phyloP scores from a whole-genome alignment of 1,139 yeast genomes.

The Scheffersomyces lignicola region DNA sequence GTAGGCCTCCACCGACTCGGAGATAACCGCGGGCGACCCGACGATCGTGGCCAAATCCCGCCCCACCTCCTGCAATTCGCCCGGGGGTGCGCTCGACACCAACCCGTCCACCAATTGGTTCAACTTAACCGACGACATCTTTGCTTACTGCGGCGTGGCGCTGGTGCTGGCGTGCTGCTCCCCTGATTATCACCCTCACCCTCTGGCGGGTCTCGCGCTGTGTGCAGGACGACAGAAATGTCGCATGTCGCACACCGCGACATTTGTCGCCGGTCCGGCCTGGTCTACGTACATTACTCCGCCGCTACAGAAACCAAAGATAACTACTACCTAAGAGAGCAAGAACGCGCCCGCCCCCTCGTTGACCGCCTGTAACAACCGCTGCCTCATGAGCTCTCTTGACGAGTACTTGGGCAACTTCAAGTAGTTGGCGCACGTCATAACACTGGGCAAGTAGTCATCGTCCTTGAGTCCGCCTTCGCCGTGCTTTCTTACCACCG shows the following conservation, averaged over 20 bases:
- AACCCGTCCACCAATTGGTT: conserved; percentile 32
- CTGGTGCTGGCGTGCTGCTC: too few species aligned
- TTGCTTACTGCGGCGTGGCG: too few species aligned
- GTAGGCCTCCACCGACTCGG: conserved; percentile 29
- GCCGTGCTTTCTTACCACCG: conserved; percentile 80
- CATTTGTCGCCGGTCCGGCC: too few species aligned
- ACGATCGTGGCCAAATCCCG: conserved; percentile 25
- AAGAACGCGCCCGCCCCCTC: conserved; percentile 93
- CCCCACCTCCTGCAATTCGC: conserved; percentile 35
- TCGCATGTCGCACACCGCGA: too few species aligned
- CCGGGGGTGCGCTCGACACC: conserved; percentile 42
- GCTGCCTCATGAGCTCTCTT: conserved; percentile 55
- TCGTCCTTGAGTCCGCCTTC: conserved; percentile 72
- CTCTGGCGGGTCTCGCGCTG: too few species aligned
- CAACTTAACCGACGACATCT: conserved; percentile 20
- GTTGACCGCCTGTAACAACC: conserved; percentile 67
- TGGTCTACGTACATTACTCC: too few species aligned
- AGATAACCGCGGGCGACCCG: conserved; percentile 22
- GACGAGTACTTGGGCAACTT: conserved; percentile 82
- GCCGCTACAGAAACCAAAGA: not conserved
- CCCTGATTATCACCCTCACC: too few species aligned
- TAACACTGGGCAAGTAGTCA: conserved; percentile 90
- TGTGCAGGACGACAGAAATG: too few species aligned
- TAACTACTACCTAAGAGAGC: conserved; percentile 50
- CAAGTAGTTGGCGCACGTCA: conserved; percentile 96